Evolutionary conservation across 805 yeast species (phyloP).

Genomic region (Suhomyces faveliae): DNA sequence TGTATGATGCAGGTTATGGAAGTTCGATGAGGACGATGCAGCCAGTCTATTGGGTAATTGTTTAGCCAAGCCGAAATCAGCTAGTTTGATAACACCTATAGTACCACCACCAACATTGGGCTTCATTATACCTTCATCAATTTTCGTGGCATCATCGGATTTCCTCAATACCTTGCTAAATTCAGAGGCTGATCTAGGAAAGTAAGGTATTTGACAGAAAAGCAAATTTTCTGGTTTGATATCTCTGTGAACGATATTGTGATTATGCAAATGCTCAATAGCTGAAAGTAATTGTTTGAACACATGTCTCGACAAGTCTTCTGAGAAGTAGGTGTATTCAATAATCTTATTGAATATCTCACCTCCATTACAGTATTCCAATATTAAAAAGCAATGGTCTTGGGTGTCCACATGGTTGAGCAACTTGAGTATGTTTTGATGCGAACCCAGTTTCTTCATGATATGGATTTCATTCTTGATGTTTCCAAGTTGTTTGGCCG

Average conservation of each 20-base stretch:
- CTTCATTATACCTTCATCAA: constrained; percentile 60
- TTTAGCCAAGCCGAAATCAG: constrained; percentile 71
- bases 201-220: constrained; percentile 53
- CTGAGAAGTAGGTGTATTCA: constrained; percentile 72
- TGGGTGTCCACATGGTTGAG: constrained; percentile 52
- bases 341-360: constrained; percentile 80
- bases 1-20: constrained; percentile 1
- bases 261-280: constrained; percentile 63
- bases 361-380: constrained; percentile 75
- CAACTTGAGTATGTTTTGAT: constrained; percentile 59
- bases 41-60: constrained; percentile 30
- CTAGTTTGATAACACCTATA: constrained; percentile 61
- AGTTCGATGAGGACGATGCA: background rate
- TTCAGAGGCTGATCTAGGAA: constrained; percentile 37
- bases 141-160: constrained; percentile 58
- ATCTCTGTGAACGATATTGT: constrained; percentile 74
- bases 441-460: constrained; percentile 56
- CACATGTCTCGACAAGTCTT: constrained; percentile 68
- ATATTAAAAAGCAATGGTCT: constrained; percentile 56
- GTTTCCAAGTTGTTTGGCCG: constrained; percentile 50
- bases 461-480: constrained; percentile 71
- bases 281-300: constrained; percentile 71
- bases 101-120: constrained; percentile 60
- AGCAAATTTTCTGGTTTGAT: constrained; percentile 79
- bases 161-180: constrained; percentile 34